phyloP scores from a whole-genome alignment of 345 rosid species.

The Camelina sativa region DNA sequence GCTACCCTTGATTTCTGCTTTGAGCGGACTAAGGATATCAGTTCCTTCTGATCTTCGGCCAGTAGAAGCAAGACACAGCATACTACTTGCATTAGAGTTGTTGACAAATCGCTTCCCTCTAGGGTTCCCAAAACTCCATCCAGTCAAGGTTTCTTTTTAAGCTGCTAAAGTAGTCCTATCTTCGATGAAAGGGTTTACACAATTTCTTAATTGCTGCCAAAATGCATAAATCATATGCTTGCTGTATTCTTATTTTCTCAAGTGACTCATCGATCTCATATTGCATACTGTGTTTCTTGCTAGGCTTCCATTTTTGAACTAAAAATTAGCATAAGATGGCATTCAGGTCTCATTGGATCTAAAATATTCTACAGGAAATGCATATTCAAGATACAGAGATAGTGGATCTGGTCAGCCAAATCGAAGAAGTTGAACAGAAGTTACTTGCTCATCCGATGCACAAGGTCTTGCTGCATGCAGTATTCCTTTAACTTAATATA shows the following conservation, averaged over 20 bases:
- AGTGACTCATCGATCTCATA: conserved; percentile 8
- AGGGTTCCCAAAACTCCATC: conserved; percentile 97
- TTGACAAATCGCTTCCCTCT: conserved; percentile 78
- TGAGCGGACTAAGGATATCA: conserved; percentile 78
- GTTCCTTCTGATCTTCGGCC: conserved; percentile 94
- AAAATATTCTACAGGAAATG: conserved; percentile 75
- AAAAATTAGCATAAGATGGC: not conserved
- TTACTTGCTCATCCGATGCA: conserved; percentile 83
- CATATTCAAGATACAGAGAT: conserved; percentile 88
- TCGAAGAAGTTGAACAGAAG: conserved; percentile 83
- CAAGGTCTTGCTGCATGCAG: conserved; percentile 60
- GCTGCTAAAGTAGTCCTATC: conserved; percentile 7
- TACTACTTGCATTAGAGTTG: conserved; percentile 87
- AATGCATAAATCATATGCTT: conserved; percentile 25
- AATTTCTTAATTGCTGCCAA: not conserved
- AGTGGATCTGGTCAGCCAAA: conserved; percentile 77
- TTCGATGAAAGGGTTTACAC: not conserved
- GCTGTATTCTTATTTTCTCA: conserved; percentile 6
- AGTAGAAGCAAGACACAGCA: conserved; percentile 92
- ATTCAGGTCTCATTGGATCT: conserved; percentile 28
- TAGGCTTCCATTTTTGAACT: conserved; percentile 10
- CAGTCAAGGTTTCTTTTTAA: conserved; percentile 62
- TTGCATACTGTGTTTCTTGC: conserved; percentile 14
- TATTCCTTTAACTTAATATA: not conserved
- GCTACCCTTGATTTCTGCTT: conserved; percentile 77